Evolutionary conservation across 2,329 filamentous ascomycete species (phyloP), one percentile per base, ranked within the genome.

Genomic region (Coniochaeta sp.): DNA sequence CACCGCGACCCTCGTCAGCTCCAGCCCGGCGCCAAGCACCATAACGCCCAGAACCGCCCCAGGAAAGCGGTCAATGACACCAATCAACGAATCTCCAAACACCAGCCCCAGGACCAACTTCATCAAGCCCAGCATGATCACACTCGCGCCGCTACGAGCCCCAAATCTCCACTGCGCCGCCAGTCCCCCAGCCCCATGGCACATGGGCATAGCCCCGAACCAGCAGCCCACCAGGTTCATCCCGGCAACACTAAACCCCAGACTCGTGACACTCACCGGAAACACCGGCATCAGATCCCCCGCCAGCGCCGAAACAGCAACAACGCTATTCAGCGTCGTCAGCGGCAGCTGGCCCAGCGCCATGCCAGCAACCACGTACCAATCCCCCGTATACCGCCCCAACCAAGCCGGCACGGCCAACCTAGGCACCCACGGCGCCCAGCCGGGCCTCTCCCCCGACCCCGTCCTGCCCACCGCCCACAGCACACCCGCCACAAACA

Each of bases 141-240:
- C 82, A 66, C 89, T 92, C 0, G 91, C 86, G 11, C 93, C 93
- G 62, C 90, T 96, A 56, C 93, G 87, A 5, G 93, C 93, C 0
- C 93, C 93, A 66, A 98, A 98, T 5, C 91, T 86, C 72, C 91
- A 91, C 71, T 98, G 93, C 0, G 89, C 95, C 6, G 95, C 95
- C 0, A 98, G 79, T 0, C 93, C 93, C 2, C 93, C 93, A 0
- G 91, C 91, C 6, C 93, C 93, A 71, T 98, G 95, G 70, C 95
- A 98, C 4, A 95, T 87, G 3, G 93, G 95, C 95, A 97, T 98
- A 6, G 89, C 89, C 56, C 93, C 93, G 68, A 96, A 96, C 90
- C 91, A 96, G 68, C 90, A 93, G 17, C 89, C 89, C 1, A 89
- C 72, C 3, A 97, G 77, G 70, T 98, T 98, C 85, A 96, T 96